Evolutionary conservation across 2,329 filamentous ascomycete species (phyloP), one percentile per base, ranked within the genome.

Genomic region (Hypocreales sp.): DNA sequence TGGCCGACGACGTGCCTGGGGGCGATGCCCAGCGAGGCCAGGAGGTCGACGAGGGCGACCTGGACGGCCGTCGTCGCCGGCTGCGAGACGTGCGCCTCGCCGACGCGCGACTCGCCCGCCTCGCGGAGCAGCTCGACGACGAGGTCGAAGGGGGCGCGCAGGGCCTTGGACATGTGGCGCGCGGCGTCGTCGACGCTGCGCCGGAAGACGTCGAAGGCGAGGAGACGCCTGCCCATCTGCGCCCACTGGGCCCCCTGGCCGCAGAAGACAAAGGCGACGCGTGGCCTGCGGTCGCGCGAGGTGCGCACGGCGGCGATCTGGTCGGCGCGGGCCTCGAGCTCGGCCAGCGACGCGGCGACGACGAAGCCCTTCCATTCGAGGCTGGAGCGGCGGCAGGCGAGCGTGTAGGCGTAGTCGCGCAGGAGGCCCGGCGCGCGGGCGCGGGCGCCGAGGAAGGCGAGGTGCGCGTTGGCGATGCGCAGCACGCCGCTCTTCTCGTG

Each of bases 161-260:
- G 40, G 8, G 28, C 29, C 2, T 31, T 32, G 24, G 39, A 40
- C 33, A 56, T 37, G 29, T 51, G 51, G 3, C 15, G 28, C 10
- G 40, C 44, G 8, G 50, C 53, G 8, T 37, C 44, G 14, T 45
- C 38, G 15, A 69, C 40, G 20, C 50, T 51, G 11, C 50, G 28
- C 5, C 47, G 45, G 39, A 67, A 67, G 12, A 42, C 40, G 1
- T 56, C 44, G 20, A 61, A 55, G 5, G 40, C 42, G 45, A 61
- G 31, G 27, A 58, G 44, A 35, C 55, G 51, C 14, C 40, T 39
- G 8, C 56, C 57, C 57, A 61, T 60, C 25, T 46, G 39, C 2
- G 54, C 45, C 47, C 52, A 58, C 26, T 60, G 56, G 1, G 55
- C 41, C 3, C 58, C 56, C 33, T 61, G 58, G 0, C 58, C 58